Evolutionary conservation across 2,329 filamentous ascomycete genomes (phyloP), one percentile per base, ranked within the genome.

Genomic region (Trichoderma atroviride): DNA sequence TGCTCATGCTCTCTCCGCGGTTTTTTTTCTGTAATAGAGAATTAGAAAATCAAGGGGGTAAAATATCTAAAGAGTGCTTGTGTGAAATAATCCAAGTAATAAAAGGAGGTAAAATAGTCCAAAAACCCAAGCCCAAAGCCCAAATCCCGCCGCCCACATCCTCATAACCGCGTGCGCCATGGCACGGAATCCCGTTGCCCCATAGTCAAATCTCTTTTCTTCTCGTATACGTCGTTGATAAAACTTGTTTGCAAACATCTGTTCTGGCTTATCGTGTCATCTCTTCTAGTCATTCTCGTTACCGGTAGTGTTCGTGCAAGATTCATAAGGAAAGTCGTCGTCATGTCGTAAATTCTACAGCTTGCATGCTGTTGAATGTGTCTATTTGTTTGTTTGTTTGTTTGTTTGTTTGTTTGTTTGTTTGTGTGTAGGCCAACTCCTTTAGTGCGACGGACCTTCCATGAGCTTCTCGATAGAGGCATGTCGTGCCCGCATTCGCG

Each of bases 381-480:
- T 27, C 27, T 27, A 27, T 27, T 27, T 67, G 13, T 16, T 13
- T 35, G 2, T 27, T 27, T 67, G 13, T 16, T 13, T 35, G 2
- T 40, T 29, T 4, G 33, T 59, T 40, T 11, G 37, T n/a, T 29
- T n/a, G 14, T n/a, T 14, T n/a, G 27, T 47, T n/a, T 11, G 47
- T 37, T 37, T 58, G 29, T 35, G 33, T 35, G 33, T 9, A 35
- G 33, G 10, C 10, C 50, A 14, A 16, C 0, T 22, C 16, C 19
- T 5, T 71, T 58, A 75, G 22, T 71, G 72, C 37, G 76, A 70
- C 40, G 74, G 69, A 66, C 71, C 71, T 43, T 82, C 80, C 84
- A 88, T 88, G 70, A 86, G 80, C 72, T 81, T 82, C 77, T 90
- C 88, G 74, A 90, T 86, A 9, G 86, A 88, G n/a, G 87, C 86